Conservation (phyloP, 306 rosid species). For the Ochetophila trinervis region DNA sequence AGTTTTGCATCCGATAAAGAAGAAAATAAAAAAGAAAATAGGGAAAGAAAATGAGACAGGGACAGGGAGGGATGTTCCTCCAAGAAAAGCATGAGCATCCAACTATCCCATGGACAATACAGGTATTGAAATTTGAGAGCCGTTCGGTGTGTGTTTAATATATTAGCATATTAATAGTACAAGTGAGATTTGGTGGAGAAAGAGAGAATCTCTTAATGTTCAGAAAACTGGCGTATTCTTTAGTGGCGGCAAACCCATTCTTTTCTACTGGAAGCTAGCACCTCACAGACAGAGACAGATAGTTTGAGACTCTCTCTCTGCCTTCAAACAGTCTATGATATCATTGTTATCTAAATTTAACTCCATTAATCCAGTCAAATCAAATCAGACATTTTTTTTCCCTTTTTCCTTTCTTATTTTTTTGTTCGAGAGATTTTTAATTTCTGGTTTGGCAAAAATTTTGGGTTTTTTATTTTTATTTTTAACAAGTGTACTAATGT, state of each 20-base stretch:
- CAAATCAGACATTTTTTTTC: too few species aligned
- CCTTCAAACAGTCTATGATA: too few species aligned
- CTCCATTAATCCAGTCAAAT: neutral
- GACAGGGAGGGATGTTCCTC: neutral
- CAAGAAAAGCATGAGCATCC: neutral
- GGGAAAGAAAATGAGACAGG: too few species aligned
- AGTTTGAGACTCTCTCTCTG: neutral
- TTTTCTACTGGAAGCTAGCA: neutral
- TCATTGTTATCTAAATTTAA: too few species aligned
- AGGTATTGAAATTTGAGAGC: neutral
- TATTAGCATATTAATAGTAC: neutral
- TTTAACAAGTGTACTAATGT: neutral
- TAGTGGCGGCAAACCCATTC: constrained; percentile 5
- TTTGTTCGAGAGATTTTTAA: neutral
- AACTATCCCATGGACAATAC: constrained; percentile 17
- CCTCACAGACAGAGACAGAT: neutral
- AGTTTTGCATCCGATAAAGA: too few species aligned
- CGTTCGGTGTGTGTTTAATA: neutral
- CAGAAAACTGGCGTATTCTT: constrained; percentile 11
- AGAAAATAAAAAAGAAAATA: too few species aligned
- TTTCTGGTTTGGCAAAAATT: neutral
- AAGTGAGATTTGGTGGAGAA: neutral
- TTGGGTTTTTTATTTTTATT: too few species aligned
- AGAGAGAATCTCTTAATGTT: constrained; percentile 2
- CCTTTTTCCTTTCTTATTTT: too few species aligned